Evolutionary conservation across 805 yeast species (phyloP), one percentile per base, ranked within the genome.

Genomic region (Wickerhamiella slavikovae): DNA sequence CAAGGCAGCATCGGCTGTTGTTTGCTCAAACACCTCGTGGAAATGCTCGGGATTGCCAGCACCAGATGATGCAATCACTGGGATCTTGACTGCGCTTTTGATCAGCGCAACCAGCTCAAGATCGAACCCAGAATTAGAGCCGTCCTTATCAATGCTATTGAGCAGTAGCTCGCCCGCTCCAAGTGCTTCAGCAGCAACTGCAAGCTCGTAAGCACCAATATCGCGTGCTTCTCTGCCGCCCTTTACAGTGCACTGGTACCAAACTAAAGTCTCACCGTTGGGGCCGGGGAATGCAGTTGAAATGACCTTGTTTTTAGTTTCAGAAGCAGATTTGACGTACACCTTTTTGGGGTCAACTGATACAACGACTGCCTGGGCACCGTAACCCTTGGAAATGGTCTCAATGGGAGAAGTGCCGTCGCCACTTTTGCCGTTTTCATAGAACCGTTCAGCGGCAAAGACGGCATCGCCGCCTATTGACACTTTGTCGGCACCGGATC

Each of bases 391-490:
- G 1, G 95, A 79, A 17, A 89, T 89, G 1, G 91, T 74, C 54
- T 89, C 99, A 40, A 89, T 85, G 15, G 98, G 93, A 0, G 92
- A 63, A 2, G 56, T 61, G 0, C 98, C 98, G 26, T 66, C 62
- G 27, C 73, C 69, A 20, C 47, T 51, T 16, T 56, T 52, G 24
- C 72, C 74, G 28, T 58, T 58, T 1, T 59, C 64, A 51, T 75
- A 77, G 51, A 58, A 89, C 22, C 67, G 58, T 48, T 82, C 93
- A 3, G 96, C 96, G 19, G 93, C 92, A 29, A 55, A 51, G 2
- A 89, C 98, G 0, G 99, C 93, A 55, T 89, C 99, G 6, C 92
- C 68, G n/a, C 99, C 99, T 46, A 89, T 89, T 27, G 93, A 78
- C 4, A 89, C 92, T 49, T 89, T 89, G 53, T 89, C 99, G 11